These are phyloP conservation scores for Talaromyces sp. DNA, from an alignment of 2,329 filamentous ascomycete genomes.

Conservation along the genomic window DNA sequence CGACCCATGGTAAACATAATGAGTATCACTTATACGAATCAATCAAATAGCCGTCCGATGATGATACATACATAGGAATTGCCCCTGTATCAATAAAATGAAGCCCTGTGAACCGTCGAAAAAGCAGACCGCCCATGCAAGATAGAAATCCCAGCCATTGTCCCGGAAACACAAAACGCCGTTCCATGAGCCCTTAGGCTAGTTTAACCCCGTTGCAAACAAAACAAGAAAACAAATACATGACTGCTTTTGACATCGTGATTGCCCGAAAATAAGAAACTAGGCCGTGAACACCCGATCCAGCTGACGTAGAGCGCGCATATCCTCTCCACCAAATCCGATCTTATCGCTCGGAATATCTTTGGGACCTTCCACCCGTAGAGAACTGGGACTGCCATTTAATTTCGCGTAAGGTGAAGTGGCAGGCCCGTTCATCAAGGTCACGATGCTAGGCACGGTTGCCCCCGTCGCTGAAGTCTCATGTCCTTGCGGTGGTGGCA, in stretches of 20 bases:
- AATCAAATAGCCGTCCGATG: not conserved
- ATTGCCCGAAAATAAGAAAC: conserved; percentile 5
- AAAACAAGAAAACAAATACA: conserved; percentile 7
- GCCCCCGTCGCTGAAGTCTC: conserved; percentile 31
- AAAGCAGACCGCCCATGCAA: conserved; percentile 15
- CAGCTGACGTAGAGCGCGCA: conserved; percentile 61
- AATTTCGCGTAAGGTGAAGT: conserved; percentile 25
- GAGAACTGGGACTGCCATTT: conserved; percentile 18
- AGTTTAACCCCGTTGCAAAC: conserved; percentile 2
- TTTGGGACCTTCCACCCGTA: conserved; percentile 41
- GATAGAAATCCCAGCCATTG: conserved; percentile 2
- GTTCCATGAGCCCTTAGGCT: conserved; percentile 15
- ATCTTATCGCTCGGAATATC: conserved; percentile 57
- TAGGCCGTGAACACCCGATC: conserved; percentile 52
- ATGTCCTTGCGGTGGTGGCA: conserved; percentile 25
- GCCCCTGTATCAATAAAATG: conserved; percentile 7
- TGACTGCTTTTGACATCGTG: conserved; percentile 2
- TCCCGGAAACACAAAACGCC: conserved; percentile 10
- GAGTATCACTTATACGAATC: not conserved
- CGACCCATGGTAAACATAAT: not conserved
- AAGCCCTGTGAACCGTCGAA: not conserved
- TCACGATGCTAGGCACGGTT: conserved; percentile 54
- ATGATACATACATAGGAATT: conserved; percentile 12
- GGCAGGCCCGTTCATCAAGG: conserved; percentile 42
- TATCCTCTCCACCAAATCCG: conserved; percentile 59